Conservation (phyloP, 2,329 filamentous ascomycete genomes). For the Paraphaeosphaeria sporulosa region DNA sequence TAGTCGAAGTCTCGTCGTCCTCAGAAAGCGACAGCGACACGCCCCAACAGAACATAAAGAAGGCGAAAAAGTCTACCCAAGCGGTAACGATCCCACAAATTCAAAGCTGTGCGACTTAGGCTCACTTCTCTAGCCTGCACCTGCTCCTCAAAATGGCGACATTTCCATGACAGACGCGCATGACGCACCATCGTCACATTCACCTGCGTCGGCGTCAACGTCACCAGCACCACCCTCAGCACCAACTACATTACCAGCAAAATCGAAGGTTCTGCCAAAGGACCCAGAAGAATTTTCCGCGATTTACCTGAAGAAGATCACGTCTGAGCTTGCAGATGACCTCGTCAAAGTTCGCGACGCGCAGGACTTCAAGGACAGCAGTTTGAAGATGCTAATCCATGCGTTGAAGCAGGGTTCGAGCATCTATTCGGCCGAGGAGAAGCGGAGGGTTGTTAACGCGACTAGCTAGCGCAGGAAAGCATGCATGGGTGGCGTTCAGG, state of each 20-base stretch:
- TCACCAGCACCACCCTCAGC: constrained; percentile 9
- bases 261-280: neutral
- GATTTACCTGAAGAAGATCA: constrained; percentile 74
- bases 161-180: constrained; percentile 28
- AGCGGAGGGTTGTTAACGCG: constrained; percentile 50
- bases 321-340: constrained; percentile 76
- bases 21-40: constrained; percentile 31
- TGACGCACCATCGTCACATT: neutral
- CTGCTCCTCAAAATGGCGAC: constrained; percentile 20
- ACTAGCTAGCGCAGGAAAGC: constrained; percentile 14
- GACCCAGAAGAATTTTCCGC: constrained; percentile 61
- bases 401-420: constrained; percentile 72
- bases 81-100: neutral
- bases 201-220: constrained; percentile 13
- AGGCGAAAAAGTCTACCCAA: neutral
- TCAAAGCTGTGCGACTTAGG: neutral
- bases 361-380: constrained; percentile 73
- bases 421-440: constrained; percentile 66
- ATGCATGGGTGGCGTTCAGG: constrained; percentile 26
- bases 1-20: constrained; percentile 40
- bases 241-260: constrained; percentile 12
- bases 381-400: constrained; percentile 68
- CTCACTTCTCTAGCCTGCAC: neutral
- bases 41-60: constrained; percentile 38
- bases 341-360: constrained; percentile 73